A percentile compares a stretch with the other conserved stretches of the same genome.
phyloP scores from a whole-genome alignment of 768 basidiomycete species.

The Tulasnella sp. region DNA sequence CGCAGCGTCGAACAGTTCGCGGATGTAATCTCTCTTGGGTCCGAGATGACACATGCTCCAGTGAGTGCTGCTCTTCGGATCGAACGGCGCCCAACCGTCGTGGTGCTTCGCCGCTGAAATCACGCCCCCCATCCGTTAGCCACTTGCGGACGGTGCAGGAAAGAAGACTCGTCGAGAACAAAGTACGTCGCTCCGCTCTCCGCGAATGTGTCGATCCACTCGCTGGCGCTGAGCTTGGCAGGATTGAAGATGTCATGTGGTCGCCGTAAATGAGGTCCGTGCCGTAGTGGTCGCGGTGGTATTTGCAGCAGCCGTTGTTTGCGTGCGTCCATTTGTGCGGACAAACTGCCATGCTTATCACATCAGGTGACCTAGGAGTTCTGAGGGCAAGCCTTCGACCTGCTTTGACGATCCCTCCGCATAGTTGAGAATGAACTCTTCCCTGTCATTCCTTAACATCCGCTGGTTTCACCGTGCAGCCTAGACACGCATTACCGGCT shows the following conservation, averaged over 20 bases:
- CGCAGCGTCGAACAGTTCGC: conserved; percentile 36
- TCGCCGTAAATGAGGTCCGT: conserved; percentile 41
- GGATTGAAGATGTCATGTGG: conserved; percentile 46
- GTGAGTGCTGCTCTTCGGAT: conserved; percentile 42
- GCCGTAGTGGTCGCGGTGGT: conserved; percentile 42
- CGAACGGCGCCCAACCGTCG: conserved; percentile 47
- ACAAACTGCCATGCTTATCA: no score
- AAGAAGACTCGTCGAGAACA: conserved; percentile 37
- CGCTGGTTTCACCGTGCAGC: background rate
- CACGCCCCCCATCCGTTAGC: background rate
- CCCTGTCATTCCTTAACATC: conserved; percentile 23
- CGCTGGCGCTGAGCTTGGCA: conserved; percentile 40
- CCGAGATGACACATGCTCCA: conserved; percentile 38
- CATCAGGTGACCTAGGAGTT: conserved; percentile 12
- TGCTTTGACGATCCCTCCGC: conserved; percentile 16
- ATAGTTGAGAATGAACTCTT: conserved; percentile 30
- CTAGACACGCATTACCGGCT: conserved; percentile 27
- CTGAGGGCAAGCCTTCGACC: conserved; percentile 17
- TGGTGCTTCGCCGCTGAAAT: conserved; percentile 41
- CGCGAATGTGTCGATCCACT: conserved; percentile 44
- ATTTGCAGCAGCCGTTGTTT: conserved; percentile 34
- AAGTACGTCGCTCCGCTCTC: conserved; percentile 51
- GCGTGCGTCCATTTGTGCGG: conserved; percentile 29
- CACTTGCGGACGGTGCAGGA: conserved; percentile 8
- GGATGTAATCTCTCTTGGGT: conserved; percentile 40